Evolutionary conservation across 2,329 filamentous ascomycete genomes (phyloP), one percentile per base, ranked within the genome.

Genomic region (Penicillium hesseltinei): DNA sequence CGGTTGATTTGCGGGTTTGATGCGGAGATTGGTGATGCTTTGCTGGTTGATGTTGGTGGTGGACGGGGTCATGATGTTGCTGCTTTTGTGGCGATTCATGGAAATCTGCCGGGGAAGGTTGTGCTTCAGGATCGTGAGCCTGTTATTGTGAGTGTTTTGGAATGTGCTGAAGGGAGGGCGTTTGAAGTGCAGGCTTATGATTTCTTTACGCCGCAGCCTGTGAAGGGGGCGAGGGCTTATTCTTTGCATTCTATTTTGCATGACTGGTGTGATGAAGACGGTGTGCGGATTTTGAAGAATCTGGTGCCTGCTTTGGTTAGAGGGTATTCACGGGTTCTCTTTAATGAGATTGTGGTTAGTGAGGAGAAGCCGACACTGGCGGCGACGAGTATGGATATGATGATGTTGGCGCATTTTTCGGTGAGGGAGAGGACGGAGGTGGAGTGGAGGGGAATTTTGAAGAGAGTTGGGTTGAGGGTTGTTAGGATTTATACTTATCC

Each of bases 341-440:
- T 43, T 8, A n/a, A 27, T 43, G 40, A 27, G 40, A 27, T 43
- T 27, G 23, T 46, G 9, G 8, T 44, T 11, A 44, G 8, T 65
- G n/a, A 78, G 58, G 13, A 57, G 6, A 44, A 27, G 23, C 4
- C 23, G 9, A 44, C 15, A 23, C 23, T 44, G 8, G 40, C 40
- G 15, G 23, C 23, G 1, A 27, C 40, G 15, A 29, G 25, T 29
- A 44, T 29, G 42, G 25, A 44, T 21, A 19, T 45, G 43, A 21
- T 19, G 10, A 31, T 45, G 43, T 19, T 33, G 8, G 13, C 13
- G 1, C 44, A 5, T 46, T 33, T 17, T 9, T 31, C 11, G 13
- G 29, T 9, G 4, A 31, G 11, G 27, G 43, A 46, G 44, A 46
- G 19, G 11, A 21, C 11, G 11, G 44, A 46, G 44, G n/a, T 15